A percentile compares a stretch with the other conserved stretches of the same genome.
Conservation (phyloP, 208 protist species). For the Leishmania guyanensis region DNA sequence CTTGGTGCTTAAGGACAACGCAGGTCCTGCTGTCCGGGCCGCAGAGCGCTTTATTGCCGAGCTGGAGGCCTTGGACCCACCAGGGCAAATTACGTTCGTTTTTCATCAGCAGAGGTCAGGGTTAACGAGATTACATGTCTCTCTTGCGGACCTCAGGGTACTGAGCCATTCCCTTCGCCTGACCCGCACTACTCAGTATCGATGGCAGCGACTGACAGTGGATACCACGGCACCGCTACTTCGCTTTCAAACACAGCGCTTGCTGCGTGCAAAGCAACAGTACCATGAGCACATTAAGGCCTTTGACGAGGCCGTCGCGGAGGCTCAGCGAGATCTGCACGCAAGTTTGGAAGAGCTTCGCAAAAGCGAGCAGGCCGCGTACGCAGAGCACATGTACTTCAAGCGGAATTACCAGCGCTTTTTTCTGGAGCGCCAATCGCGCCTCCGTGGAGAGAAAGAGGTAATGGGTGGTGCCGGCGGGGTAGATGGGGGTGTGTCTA, state of each 20-base stretch:
- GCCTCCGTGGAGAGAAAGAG: not conserved
- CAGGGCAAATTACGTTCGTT: slow-evolving; percentile 13
- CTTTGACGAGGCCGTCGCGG: slow-evolving; percentile 18
- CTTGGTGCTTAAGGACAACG: slow-evolving; percentile 4
- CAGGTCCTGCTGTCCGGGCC: slow-evolving; percentile 16
- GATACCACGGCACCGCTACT: slow-evolving; percentile 13
- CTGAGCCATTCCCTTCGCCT: not conserved
- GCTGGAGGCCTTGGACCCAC: slow-evolving; percentile 23
- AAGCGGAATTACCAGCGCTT: slow-evolving; percentile 24
- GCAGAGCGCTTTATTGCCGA: slow-evolving; percentile 30
- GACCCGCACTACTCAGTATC: not conserved
- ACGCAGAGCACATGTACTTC: slow-evolving; percentile 10
- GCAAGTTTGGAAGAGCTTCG: slow-evolving; percentile 10
- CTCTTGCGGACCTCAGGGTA: slow-evolving; percentile 24
- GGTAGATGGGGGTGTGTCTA: not conserved
- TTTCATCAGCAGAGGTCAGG: not conserved
- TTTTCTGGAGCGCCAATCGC: slow-evolving; percentile 18
- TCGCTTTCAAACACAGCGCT: slow-evolving; percentile 13
- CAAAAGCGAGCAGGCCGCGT: slow-evolving; percentile 19
- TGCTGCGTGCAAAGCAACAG: slow-evolving; percentile 11
- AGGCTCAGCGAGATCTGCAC: slow-evolving; percentile 8
- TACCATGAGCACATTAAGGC: slow-evolving; percentile 4
- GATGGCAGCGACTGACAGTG: slow-evolving; percentile 8
- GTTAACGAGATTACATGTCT: not conserved
- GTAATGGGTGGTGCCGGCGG: not conserved